Evolutionary conservation across 345 rosid species (phyloP).

Genomic region (Sisymbrium altissimum): DNA sequence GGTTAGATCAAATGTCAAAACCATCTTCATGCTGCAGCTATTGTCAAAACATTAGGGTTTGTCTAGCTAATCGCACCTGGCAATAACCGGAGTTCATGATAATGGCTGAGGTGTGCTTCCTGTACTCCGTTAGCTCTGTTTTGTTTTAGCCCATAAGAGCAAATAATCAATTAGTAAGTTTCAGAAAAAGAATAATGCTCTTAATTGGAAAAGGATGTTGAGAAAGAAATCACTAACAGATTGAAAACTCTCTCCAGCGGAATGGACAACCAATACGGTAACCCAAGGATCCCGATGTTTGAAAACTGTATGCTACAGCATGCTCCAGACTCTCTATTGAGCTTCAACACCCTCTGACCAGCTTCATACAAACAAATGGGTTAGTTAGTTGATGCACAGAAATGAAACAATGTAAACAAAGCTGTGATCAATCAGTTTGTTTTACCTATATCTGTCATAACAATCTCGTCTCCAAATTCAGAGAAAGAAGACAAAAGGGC

Average conservation of each 20-base stretch:
- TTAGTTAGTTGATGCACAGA: not conserved
- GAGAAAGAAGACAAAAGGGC: slow-evolving; percentile 59
- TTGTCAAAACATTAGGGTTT: not conserved
- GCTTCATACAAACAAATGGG: slow-evolving; percentile 35
- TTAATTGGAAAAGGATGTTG: not conserved
- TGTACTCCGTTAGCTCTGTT: slow-evolving; percentile 54
- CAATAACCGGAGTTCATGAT: slow-evolving; percentile 52
- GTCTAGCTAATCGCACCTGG: slow-evolving; percentile 52
- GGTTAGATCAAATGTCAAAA: not conserved
- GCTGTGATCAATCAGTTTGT: not conserved
- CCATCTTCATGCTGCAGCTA: not conserved
- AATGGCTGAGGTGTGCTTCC: slow-evolving; percentile 45
- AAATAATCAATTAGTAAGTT: not conserved
- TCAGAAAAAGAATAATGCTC: not conserved
- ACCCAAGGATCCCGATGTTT: slow-evolving; percentile 73
- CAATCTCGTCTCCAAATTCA: slow-evolving; percentile 43
- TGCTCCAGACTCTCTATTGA: slow-evolving; percentile 55
- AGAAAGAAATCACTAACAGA: slow-evolving; percentile 47
- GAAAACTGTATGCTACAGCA: slow-evolving; percentile 61
- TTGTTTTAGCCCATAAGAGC: slow-evolving; percentile 16
- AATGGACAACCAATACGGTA: slow-evolving; percentile 75
- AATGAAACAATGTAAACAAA: slow-evolving; percentile 9
- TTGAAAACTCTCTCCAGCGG: slow-evolving; percentile 69
- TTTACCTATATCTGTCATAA: slow-evolving; percentile 70
- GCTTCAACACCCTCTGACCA: slow-evolving; percentile 70